Conservation (phyloP, 2,329 filamentous ascomycete genomes). For the Leptodontidium sp. region DNA sequence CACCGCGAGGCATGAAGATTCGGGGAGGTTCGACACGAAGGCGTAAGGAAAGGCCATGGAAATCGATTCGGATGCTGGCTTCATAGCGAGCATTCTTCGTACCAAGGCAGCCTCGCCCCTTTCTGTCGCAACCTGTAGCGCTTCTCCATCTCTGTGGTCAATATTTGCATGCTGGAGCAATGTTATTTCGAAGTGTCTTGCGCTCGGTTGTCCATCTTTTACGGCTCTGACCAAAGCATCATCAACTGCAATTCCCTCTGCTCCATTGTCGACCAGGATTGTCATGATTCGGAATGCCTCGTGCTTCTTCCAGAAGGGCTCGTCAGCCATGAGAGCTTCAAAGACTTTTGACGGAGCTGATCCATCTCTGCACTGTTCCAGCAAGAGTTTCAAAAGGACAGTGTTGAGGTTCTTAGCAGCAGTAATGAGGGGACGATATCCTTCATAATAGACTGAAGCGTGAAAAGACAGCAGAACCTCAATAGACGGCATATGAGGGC, state of each 20-base stretch:
- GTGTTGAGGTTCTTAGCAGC: constrained; percentile 27
- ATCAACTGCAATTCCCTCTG: constrained; percentile 34
- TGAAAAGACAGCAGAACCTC: constrained; percentile 53
- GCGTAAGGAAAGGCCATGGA: constrained; percentile 63
- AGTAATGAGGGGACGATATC: constrained; percentile 27
- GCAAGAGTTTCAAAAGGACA: constrained; percentile 24
- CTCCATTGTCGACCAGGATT: constrained; percentile 33
- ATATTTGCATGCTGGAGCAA: constrained; percentile 45
- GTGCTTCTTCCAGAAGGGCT: constrained; percentile 29
- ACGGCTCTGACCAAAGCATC: constrained; percentile 35
- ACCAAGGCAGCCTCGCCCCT: constrained; percentile 60
- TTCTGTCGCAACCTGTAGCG: constrained; percentile 50
- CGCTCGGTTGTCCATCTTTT: constrained; percentile 22
- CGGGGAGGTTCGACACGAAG: constrained; percentile 57
- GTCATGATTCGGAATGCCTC: constrained; percentile 44
- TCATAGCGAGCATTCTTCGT: constrained; percentile 57
- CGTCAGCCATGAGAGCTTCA: constrained; percentile 21
- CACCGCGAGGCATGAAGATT: constrained; percentile 57
- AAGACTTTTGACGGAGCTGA: constrained; percentile 32
- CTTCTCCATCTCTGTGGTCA: constrained; percentile 34
- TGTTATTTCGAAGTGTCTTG: constrained; percentile 56
- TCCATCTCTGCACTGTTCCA: constrained; percentile 27
- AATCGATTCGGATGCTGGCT: constrained; percentile 59
- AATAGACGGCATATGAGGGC: constrained; percentile 54
- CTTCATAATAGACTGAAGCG: constrained; percentile 49